Evolutionary conservation across 768 basidiomycete species (phyloP).

Genomic region (Amanita subjunquillea): DNA sequence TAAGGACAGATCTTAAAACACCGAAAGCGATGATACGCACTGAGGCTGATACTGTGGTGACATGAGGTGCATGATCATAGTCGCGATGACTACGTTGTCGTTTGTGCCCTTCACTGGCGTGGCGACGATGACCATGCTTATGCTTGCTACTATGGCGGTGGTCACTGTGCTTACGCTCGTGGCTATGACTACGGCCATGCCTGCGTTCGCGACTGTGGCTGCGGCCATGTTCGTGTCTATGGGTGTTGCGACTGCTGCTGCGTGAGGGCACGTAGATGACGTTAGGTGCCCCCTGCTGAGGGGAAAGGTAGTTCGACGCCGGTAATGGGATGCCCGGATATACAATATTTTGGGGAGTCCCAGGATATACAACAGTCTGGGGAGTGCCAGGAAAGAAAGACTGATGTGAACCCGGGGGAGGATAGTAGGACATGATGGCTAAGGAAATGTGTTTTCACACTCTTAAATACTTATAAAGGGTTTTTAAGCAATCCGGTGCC

Average conservation of each 20-base stretch:
- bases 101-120: conserved; percentile 11
- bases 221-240: conserved; percentile 11
- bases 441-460: neutral
- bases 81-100: conserved; percentile 16
- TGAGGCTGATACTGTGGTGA: conserved; percentile 12
- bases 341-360: conserved; percentile 3
- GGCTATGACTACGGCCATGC: neutral
- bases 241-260: neutral
- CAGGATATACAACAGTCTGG: conserved; percentile 1
- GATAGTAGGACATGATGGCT: conserved; percentile 26
- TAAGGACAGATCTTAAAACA: neutral
- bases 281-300: conserved; percentile 9
- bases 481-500: neutral
- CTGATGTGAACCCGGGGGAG: conserved; percentile 24
- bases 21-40: neutral
- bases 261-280: conserved; percentile 6
- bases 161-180: neutral
- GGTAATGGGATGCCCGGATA: neutral
- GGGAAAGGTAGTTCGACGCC: neutral
- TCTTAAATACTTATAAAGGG: neutral
- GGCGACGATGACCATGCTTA: conserved; percentile 7
- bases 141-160: neutral
- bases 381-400: conserved; percentile 20
- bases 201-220: neutral
- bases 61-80: conserved; percentile 14